Base-by-base conservation (phyloP, 345 rosid species). In the Lepidium africanum region DNA sequence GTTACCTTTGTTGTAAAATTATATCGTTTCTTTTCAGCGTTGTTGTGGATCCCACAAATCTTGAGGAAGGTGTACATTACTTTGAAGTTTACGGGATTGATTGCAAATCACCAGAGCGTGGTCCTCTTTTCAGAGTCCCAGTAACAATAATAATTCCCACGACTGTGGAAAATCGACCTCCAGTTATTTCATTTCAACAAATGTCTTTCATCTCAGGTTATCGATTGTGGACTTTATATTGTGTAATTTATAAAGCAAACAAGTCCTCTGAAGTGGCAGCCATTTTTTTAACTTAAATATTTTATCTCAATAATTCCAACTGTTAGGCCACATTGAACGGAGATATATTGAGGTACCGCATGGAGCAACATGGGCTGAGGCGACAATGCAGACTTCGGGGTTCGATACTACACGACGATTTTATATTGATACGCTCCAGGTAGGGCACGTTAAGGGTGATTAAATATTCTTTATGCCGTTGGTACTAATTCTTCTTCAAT, bases 361-460 rank as follows among this genome's bases (percentile, higher is more conserved):
- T 48, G 96, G 99, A 62, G 88, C 97, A 71, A 85, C 76, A 51
- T 91, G 99, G 99, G 96, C 85, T 76, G 99, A 94, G 86, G 99
- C 97, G 64, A 87, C 89, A 16, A 83, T 94, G 81, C 85, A 76
- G 72, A 81, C 90, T 65, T 94, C 84, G 0, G 96, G 86, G 53
- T 91, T 94, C 82, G 96, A 91, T 76, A 94, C 96, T 11, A 58
- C 87, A n/a, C 80, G 99, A 57, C 80, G 87, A 52, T 94, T 89
- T 75, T 94, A 81, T 67, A 74, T 94, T 67, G 97, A 91, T 78
- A 81, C 92, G 1, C 83, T 94, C 73, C 99, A 94, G 96, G 99
- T 94, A 79, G 36, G 36, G 49, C 68, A 15, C 63, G 33, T 27
- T 25, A 51, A 59, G 72, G 59, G 38, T 51, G 25, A 59, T 42